phyloP scores from a whole-genome alignment of 352 stramenopile species.

The Globisporangium okanoganense region DNA sequence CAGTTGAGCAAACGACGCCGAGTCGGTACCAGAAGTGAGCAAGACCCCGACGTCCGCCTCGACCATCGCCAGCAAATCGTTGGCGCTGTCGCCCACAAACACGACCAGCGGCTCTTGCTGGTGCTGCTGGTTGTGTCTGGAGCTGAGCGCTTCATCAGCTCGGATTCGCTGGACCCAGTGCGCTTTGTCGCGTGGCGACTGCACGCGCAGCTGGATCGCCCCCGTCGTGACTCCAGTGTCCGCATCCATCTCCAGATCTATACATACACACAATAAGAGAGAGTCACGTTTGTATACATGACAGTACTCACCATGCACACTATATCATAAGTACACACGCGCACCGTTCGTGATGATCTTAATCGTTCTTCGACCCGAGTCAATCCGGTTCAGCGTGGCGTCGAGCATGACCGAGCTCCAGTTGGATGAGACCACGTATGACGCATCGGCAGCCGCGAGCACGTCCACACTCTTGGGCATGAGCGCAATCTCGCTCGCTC shows the following conservation, averaged over 20 bases:
- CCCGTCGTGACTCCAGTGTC: slow-evolving; percentile 39
- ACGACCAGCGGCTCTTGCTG: slow-evolving; percentile 16
- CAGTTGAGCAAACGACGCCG: slow-evolving; percentile 21
- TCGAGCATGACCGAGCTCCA: slow-evolving; percentile 55
- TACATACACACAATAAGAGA: no score
- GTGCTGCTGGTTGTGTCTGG: background rate
- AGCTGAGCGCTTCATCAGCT: background rate
- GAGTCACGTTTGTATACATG: no score
- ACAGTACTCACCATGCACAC: no score
- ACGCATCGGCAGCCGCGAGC: slow-evolving; percentile 18
- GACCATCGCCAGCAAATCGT: slow-evolving; percentile 59
- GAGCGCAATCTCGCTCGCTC: slow-evolving; percentile 20
- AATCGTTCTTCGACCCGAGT: background rate
- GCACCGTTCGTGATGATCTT: slow-evolving; percentile 57
- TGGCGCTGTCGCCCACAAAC: slow-evolving; percentile 70
- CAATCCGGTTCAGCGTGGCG: slow-evolving; percentile 17
- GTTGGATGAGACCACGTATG: slow-evolving; percentile 59
- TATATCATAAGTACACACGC: slow-evolving; percentile 13
- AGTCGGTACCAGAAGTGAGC: slow-evolving; percentile 14
- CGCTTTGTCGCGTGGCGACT: slow-evolving; percentile 59
- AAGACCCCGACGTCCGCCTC: slow-evolving; percentile 60
- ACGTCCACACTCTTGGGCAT: slow-evolving; percentile 28
- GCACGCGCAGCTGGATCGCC: slow-evolving; percentile 42
- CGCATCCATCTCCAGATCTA: slow-evolving; percentile 47
- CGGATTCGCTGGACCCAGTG: slow-evolving; percentile 22